Evolutionary conservation across 1,284 basidiomycete species (phyloP), one percentile per base, ranked within the genome.

Genomic region (Cryptococcus depauperatus): DNA sequence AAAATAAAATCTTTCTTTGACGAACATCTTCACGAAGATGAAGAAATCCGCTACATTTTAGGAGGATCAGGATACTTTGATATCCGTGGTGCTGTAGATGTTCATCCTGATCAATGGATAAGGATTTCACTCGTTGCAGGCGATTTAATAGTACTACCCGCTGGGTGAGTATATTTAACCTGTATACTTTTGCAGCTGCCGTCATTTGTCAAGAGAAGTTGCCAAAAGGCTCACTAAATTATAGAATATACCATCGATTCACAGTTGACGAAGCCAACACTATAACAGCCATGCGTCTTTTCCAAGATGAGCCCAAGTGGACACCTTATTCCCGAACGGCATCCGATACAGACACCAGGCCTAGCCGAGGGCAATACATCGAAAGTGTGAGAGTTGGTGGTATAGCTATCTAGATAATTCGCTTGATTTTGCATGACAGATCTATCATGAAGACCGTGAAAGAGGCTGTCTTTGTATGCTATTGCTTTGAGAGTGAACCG

Each of bases 221-320:
- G 69, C 68, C 42, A 78, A 89, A n/a, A n/a, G n/a, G n/a, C n/a
- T n/a, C 34, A 23, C 26, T 26, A 9, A 11, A 30, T 13, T 8
- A 1, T 47, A 66, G 74, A 0, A 86, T 88, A 55, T 89, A 87
- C 66, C 86, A 90, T 69, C 80, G 85, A 21, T 89, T 91, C 72
- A 87, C 84, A 0, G 77, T 89, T 19, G 85, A 88, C 61, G 75
- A 78, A 52, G 69, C 68, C 42, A 78, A 89, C 62, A 71, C 70
- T 34, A 80, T 87, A 63, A 79, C 81, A 48, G 81, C 83, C 1
- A 74, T 87, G 69, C 76, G 86, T 4, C 70, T 90, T 39, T 90
- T 89, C 79, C 66, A 89, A 83, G 86, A 90, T 52, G 85, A 87
- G 62, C 87, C 86, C 5, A 88, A 85, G 65, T 91, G 86, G 87